Base-by-base conservation (phyloP, 108 stramenopile genomes). In the Nannochloropsis gaditana region DNA sequence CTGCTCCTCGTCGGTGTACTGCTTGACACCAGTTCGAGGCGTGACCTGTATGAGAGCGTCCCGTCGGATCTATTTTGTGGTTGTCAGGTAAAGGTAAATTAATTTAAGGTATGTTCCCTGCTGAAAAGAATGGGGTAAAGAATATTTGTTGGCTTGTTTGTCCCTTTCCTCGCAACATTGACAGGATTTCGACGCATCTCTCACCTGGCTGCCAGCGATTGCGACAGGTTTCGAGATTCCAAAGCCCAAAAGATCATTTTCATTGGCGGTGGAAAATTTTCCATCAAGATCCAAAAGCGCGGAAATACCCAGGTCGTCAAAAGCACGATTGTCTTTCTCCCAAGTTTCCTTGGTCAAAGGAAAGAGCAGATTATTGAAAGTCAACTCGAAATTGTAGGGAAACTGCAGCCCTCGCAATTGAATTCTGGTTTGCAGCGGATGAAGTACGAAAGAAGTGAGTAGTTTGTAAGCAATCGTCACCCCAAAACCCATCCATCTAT, bases 1-100 rank as follows among this genome's bases (percentile, higher is more conserved):
- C n/a, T 73, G 59, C 59, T 73, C 59, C n/a, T 73, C 59, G 59
- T 73, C 59, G 15, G 59, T 73, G 59, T 73, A 73, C n/a, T 73
- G 59, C 59, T 73, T 73, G 3, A 73, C 59, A n/a, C 59, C 59
- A 15, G 59, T 73, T 15, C 59, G 59, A n/a, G 59, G 19, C 59
- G 59, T 73, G 19, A 73, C 59, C n/a, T 73, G 59, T 15, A 73
- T 73, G 2, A 73, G 59, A n/a, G 59, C 59, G 59, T 73, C 59
- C 59, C 59, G 59, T 15, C 59, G 59, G 59, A 73, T 73, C 59
- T 73, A 73, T 31, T 31, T 31, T 31, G 31, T 31, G 31, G 31
- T 31, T 31, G 31, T 31, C 31, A 31, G 31, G 59, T n/a, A 73
- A 73, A 6, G 59, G n/a, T 6, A 8, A 73, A 73, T 31, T 31